A percentile compares a stretch with the other conserved stretches of the same genome.
These are phyloP conservation scores for Urochloa ruziziensis DNA, from an alignment of 176 grass and related monocot species.

Conservation along the genomic window DNA sequence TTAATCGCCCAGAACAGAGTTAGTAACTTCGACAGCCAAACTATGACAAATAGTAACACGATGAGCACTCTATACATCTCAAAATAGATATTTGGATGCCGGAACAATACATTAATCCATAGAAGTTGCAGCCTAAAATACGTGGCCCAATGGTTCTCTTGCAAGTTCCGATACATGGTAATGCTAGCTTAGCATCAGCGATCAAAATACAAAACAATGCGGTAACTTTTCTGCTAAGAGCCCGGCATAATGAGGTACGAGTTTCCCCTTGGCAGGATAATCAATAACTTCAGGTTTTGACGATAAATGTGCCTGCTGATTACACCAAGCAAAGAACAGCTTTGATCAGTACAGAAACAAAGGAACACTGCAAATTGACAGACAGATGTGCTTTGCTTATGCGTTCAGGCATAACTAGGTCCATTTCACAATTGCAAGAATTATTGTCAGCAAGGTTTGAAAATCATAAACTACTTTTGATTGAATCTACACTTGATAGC, in stretches of 20 bases:
- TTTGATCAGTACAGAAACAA: background rate
- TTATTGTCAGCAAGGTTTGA: background rate
- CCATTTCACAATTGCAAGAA: background rate
- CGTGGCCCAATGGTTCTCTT: background rate
- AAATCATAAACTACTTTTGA: background rate
- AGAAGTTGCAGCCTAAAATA: background rate
- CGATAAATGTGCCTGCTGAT: constrained; percentile 17
- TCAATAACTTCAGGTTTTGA: background rate
- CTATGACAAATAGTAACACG: background rate
- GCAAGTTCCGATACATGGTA: background rate
- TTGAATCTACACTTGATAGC: background rate
- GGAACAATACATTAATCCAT: background rate
- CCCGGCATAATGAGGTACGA: background rate
- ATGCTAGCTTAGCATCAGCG: background rate
- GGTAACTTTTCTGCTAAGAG: background rate
- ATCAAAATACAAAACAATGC: background rate
- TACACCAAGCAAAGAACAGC: background rate
- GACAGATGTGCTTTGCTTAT: background rate
- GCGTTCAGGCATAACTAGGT: background rate
- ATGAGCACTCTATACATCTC: constrained; percentile 10
- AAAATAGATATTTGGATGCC: constrained; percentile 4
- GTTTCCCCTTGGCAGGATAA: background rate
- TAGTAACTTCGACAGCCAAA: background rate
- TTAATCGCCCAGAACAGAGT: background rate
- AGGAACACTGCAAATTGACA: background rate